These are phyloP conservation scores for Aspergillus funiculosus DNA, from an alignment of 495 filamentous ascomycete genomes.

Conservation along the genomic window DNA sequence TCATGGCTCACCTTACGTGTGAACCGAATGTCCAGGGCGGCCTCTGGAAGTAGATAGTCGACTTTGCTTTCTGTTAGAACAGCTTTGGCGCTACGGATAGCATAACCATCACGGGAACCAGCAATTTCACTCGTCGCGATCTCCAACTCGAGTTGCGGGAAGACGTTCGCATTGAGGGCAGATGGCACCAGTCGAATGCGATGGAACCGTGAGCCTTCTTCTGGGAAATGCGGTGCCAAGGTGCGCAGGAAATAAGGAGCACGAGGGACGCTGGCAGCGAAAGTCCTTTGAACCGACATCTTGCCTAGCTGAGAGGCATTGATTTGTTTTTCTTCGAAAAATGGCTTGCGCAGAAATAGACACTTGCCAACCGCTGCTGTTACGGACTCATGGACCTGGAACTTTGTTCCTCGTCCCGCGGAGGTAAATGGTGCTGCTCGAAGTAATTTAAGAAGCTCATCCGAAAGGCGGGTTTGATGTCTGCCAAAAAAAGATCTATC, in stretches of 20 bases:
- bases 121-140: slow-evolving; percentile 1
- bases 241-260: slow-evolving; percentile 25
- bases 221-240: slow-evolving; percentile 14
- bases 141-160: slow-evolving; percentile 37
- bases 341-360: slow-evolving; percentile 31
- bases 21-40: slow-evolving; percentile 37
- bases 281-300: slow-evolving; percentile 28
- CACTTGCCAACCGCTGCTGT: slow-evolving; percentile 39
- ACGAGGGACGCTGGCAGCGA: slow-evolving; percentile 30
- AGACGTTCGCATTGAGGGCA: slow-evolving; percentile 12
- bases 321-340: slow-evolving; percentile 15
- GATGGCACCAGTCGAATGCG: slow-evolving; percentile 34
- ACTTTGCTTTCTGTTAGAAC: slow-evolving; percentile 29
- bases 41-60: slow-evolving; percentile 42
- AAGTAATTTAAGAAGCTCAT: slow-evolving; percentile 35
- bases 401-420: neutral
- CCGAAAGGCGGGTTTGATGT: slow-evolving; percentile 31
- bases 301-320: slow-evolving; percentile 33
- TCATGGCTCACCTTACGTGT: slow-evolving; percentile 31
- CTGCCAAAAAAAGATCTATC: slow-evolving; percentile 28
- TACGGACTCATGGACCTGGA: slow-evolving; percentile 28
- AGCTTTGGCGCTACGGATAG: slow-evolving; percentile 26
- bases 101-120: slow-evolving; percentile 9
- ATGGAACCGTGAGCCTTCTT: slow-evolving; percentile 15
- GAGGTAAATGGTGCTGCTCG: slow-evolving; percentile 8